Conservation (phyloP, 1,139 yeast species). For the Saccharomyces hybrid region DNA sequence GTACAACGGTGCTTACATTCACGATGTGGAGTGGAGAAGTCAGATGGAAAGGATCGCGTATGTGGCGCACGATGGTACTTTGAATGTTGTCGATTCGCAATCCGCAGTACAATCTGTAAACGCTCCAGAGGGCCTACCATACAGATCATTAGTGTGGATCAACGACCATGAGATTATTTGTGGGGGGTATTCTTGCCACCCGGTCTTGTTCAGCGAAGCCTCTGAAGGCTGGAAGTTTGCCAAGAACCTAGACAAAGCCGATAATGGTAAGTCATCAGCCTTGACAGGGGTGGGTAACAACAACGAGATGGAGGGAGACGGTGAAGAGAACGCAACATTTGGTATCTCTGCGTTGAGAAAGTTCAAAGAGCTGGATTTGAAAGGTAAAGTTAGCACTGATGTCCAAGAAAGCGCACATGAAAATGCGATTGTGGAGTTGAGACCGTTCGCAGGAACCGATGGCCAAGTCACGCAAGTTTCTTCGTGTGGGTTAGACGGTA, state of each 20-base stretch:
- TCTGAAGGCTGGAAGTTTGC: conserved; percentile 61
- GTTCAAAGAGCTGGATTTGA: conserved; percentile 93
- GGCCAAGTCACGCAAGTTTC: conserved; percentile 49
- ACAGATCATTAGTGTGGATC: conserved; percentile 65
- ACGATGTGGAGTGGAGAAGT: conserved; percentile 82
- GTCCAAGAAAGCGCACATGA: conserved; percentile 73
- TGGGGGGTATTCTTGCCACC: conserved; percentile 92
- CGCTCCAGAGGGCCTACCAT: conserved; percentile 72
- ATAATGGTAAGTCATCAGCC: conserved; percentile 13
- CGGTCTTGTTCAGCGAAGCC: conserved; percentile 72
- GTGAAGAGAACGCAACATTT: conserved; percentile 50
- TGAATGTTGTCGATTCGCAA: conserved; percentile 48
- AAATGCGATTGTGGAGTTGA: conserved; percentile 71
- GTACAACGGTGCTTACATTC: conserved; percentile 86
- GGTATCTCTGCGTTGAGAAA: conserved; percentile 84
- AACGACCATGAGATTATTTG: conserved; percentile 62
- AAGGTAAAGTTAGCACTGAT: conserved; percentile 63
- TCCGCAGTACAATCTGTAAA: conserved; percentile 59
- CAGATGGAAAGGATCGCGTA: conserved; percentile 71
- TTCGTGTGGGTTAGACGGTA: conserved; percentile 83
- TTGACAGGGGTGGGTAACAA: conserved; percentile 33
- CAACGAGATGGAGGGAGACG: conserved; percentile 41
- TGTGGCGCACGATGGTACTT: conserved; percentile 70
- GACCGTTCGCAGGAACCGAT: conserved; percentile 36
- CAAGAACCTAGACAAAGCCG: conserved; percentile 53